Evolutionary conservation across 768 basidiomycete species (phyloP).

Genomic region (Gymnopilus dilepis): DNA sequence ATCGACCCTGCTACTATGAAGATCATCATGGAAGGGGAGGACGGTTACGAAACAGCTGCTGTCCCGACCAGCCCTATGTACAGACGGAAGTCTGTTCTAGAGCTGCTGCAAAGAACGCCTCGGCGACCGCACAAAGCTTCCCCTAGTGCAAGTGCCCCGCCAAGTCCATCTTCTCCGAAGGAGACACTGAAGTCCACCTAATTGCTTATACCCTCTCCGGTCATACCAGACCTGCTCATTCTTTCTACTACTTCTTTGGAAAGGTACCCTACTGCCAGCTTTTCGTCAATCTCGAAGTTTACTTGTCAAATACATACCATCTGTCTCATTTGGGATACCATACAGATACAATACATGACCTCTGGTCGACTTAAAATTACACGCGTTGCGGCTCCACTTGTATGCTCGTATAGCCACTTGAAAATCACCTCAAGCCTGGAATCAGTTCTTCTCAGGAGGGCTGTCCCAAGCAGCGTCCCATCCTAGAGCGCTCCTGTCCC

Average conservation of each 20-base stretch:
- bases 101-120: slow-evolving; percentile 18
- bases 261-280: no score
- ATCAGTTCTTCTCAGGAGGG: neutral
- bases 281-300: no score
- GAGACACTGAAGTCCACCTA: neutral
- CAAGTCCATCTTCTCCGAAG: slow-evolving; percentile 9
- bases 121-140: neutral
- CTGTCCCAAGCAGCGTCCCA: slow-evolving; percentile 65
- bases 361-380: no score
- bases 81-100: slow-evolving; percentile 19
- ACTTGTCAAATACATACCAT: no score
- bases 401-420: no score
- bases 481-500: slow-evolving; percentile 63
- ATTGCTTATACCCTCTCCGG: neutral
- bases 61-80: slow-evolving; percentile 32
- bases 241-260: neutral
- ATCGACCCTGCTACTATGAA: slow-evolving; percentile 54
- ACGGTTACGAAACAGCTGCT: slow-evolving; percentile 47
- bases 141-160: neutral
- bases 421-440: no score
- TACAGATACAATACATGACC: no score
- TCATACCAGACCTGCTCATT: neutral
- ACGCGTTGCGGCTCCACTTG: no score
- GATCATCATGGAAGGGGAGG: slow-evolving; percentile 60
- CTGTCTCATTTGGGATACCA: no score